phyloP scores from a whole-genome alignment of 2,329 filamentous ascomycete genomes.

The Epicoccum sorghinum region DNA sequence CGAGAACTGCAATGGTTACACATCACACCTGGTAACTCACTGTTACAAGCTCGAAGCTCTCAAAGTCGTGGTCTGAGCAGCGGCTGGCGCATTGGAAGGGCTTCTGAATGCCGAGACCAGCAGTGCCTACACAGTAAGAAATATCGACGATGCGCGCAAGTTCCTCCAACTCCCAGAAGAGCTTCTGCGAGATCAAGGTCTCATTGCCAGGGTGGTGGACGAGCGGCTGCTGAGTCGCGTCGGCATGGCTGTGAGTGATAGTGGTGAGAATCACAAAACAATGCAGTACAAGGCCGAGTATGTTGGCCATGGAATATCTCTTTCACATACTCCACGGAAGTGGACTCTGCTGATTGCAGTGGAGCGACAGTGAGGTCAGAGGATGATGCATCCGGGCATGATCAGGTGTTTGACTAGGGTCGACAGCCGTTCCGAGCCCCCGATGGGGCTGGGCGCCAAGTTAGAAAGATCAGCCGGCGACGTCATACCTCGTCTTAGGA shows the following conservation, averaged over 20 bases:
- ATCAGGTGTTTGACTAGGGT: conserved; percentile 8
- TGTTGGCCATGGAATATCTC: conserved; percentile 26
- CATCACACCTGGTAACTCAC: conserved; percentile 39
- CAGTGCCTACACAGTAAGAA: conserved; percentile 86
- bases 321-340: conserved; percentile 40
- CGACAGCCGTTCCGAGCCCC: neutral
- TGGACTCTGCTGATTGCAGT: conserved; percentile 8
- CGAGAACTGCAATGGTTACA: neutral
- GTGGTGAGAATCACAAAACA: conserved; percentile 24
- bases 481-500: neutral
- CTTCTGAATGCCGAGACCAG: conserved; percentile 79
- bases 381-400: conserved; percentile 15
- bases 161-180: conserved; percentile 86
- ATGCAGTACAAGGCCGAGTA: conserved; percentile 30
- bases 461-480: conserved; percentile 3
- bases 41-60: conserved; percentile 75
- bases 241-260: conserved; percentile 14
- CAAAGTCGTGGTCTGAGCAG: conserved; percentile 82
- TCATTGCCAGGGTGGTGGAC: conserved; percentile 34
- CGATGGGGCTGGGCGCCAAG: conserved; percentile 13
- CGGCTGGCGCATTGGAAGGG: conserved; percentile 87
- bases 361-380: conserved; percentile 31
- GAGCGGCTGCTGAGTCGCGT: conserved; percentile 35
- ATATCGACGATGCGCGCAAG: conserved; percentile 92
- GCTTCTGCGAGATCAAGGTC: conserved; percentile 60